These are phyloP conservation scores for Alternaria sp. DNA, from an alignment of 2,329 filamentous ascomycete species.

Conservation along the genomic window DNA sequence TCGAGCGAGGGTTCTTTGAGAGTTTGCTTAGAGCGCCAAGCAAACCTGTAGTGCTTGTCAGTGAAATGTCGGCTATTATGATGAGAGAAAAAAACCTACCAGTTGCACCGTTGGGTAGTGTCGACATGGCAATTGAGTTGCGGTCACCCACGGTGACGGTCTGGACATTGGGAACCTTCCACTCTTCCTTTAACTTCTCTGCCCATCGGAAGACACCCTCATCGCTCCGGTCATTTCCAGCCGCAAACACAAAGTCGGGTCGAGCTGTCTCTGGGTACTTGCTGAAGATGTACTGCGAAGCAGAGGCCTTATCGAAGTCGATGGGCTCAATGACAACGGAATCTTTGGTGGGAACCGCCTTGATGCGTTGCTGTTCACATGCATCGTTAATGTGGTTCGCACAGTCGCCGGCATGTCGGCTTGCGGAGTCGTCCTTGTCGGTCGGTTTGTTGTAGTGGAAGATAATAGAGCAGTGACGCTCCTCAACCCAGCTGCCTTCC, in stretches of 20 bases:
- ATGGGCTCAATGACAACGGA: constrained; percentile 85
- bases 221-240: constrained; percentile 91
- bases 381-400: constrained; percentile 96
- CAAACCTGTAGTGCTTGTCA: constrained; percentile 37
- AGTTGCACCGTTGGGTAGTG: constrained; percentile 89
- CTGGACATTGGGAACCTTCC: constrained; percentile 66
- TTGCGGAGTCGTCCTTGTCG: constrained; percentile 73
- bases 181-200: constrained; percentile 72
- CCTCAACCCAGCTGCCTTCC: constrained; percentile 86
- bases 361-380: constrained; percentile 82
- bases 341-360: constrained; percentile 81
- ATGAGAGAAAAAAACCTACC: constrained; percentile 64
- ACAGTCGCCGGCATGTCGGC: constrained; percentile 85
- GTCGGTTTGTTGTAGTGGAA: constrained; percentile 89
- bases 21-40: constrained; percentile 43
- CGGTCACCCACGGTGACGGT: constrained; percentile 88
- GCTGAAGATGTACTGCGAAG: constrained; percentile 77
- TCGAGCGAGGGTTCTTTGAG: constrained; percentile 27
- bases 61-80: background rate
- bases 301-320: constrained; percentile 88
- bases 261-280: constrained; percentile 37
- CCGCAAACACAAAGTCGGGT: constrained; percentile 86
- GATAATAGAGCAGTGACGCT: constrained; percentile 88
- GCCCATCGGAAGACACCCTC: constrained; percentile 96
- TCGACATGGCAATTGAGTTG: constrained; percentile 87